Percentiles rank a stretch among this genome's conserved stretches.
These are phyloP conservation scores for Gigaspora rosea DNA, from an alignment of 192 early-diverging fungal species.

Conservation along the genomic window DNA sequence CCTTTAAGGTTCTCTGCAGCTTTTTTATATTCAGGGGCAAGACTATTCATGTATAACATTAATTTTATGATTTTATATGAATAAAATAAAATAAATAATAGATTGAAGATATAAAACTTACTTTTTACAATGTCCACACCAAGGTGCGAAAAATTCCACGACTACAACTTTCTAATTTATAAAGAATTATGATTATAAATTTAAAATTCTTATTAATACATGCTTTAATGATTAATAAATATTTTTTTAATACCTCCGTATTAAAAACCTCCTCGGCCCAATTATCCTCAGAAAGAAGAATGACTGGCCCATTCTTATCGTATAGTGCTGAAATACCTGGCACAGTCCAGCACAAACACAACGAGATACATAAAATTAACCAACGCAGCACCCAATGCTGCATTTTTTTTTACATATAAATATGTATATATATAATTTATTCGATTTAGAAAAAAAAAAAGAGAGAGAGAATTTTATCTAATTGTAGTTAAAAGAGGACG, in stretches of 20 bases:
- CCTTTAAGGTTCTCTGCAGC: slow-evolving; percentile 84
- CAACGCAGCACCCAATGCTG: neutral
- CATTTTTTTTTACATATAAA: neutral
- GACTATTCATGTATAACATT: slow-evolving; percentile 34
- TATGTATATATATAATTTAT: too few species aligned
- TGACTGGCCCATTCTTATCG: slow-evolving; percentile 45
- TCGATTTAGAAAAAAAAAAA: too few species aligned
- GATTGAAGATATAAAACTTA: slow-evolving; percentile 33
- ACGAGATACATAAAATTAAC: neutral
- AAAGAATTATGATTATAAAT: neutral
- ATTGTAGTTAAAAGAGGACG: too few species aligned
- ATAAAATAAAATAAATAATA: neutral
- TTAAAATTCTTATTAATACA: neutral
- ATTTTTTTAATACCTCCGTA: slow-evolving; percentile 52
- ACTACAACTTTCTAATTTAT: slow-evolving; percentile 68
- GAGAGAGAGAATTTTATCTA: too few species aligned
- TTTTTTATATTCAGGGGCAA: slow-evolving; percentile 87
- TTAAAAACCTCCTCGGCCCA: slow-evolving; percentile 70
- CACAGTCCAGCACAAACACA: neutral
- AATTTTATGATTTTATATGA: neutral
- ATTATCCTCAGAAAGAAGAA: slow-evolving; percentile 55
- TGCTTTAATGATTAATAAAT: neutral
- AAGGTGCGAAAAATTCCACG: slow-evolving; percentile 95
- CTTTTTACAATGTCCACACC: slow-evolving; percentile 94
- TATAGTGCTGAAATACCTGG: slow-evolving; percentile 18